Evolutionary conservation across 441 rosid species (phyloP), one percentile per base, ranked within the genome.

Genomic region (Adansonia madagascariensis): DNA sequence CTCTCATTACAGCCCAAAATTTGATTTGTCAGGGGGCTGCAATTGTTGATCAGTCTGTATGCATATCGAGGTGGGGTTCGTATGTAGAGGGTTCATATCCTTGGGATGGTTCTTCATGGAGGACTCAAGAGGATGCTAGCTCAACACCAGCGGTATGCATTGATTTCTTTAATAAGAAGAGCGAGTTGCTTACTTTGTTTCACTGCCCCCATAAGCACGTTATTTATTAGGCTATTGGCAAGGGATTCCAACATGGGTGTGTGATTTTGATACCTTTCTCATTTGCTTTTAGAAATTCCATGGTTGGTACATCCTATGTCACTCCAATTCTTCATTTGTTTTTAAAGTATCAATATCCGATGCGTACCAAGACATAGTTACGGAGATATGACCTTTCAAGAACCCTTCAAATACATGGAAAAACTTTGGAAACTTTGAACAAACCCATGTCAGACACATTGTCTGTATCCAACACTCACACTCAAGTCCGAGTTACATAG

Each of bases 11-110:
- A 73, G 15, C 65, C 12, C 56, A 63, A n/a, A 44, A 22, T 60
- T 81, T 84, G 71, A 68, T 70, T 5, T 82, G 83, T 76, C 86
- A 95, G 98, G 98, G 97, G 83, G 95, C 98, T 82, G 86, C 77
- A 11, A 93, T 95, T 82, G 87, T 82, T 24, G 97, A 95, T 83
- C 96, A 87, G 80, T 82, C 84, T 5, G 91, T 95, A 44, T 85
- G 87, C 81, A 85, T 95, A 77, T 78, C 89, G 10, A 85, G 67
- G 22, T 91, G 91, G 86, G 97, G 96, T 8, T 75, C 89, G 49
- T 82, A 80, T 69, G 66, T 77, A 55, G 89, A 83, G 72, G 94
- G 89, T 79, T 82, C 91, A 39, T 80, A 85, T 83, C 78, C 82
- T 77, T 88, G 88, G 88, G 78, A 62, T 71, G 79, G 66, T 82